phyloP scores from a whole-genome alignment of 345 rosid genomes.

The Angophora floribunda region DNA sequence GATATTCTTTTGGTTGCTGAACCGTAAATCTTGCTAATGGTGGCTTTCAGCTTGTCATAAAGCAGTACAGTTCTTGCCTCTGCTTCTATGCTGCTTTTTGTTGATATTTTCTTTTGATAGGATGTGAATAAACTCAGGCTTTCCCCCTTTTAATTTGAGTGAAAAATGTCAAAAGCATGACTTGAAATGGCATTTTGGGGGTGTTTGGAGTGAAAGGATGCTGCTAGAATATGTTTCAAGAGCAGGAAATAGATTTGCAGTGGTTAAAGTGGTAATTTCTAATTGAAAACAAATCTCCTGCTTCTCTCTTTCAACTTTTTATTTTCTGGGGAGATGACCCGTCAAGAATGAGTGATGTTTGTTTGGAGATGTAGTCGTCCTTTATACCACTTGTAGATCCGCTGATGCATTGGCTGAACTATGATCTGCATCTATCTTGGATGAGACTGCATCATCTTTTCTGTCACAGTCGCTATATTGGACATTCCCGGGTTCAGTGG shows the following conservation, averaged over 20 bases:
- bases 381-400: neutral
- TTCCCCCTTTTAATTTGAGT: neutral
- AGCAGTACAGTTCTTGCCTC: neutral
- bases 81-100: neutral
- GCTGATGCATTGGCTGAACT: neutral
- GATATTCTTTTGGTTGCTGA: neutral
- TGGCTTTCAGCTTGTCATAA: neutral
- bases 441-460: neutral
- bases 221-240: neutral
- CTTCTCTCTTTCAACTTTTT: neutral
- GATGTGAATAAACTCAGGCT: neutral
- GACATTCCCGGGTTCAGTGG: neutral
- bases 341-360: neutral
- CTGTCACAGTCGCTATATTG: neutral
- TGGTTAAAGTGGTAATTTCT: neutral
- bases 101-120: neutral
- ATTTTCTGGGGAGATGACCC: neutral
- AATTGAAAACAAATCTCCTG: neutral
- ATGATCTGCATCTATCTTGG: neutral
- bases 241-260: neutral
- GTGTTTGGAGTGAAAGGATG: no score
- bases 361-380: neutral
- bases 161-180: neutral
- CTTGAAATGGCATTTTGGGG: neutral
- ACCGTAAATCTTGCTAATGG: neutral